phyloP scores from a whole-genome alignment of 202 grass and related monocot species.

The Setaria viridis region DNA sequence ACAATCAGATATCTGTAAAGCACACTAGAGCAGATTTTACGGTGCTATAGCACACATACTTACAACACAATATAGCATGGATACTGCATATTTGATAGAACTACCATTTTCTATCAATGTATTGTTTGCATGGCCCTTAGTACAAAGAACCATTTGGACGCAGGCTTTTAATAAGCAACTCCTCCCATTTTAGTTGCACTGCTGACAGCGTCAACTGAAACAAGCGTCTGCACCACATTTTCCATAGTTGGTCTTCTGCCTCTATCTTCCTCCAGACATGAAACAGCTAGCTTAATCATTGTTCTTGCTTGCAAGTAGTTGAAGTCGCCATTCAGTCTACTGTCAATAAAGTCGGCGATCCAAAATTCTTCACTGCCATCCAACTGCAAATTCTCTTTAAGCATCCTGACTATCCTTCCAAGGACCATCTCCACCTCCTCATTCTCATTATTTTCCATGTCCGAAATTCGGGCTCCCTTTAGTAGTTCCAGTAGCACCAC shows the following conservation, averaged over 20 bases:
- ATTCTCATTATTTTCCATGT: slow-evolving; percentile 49
- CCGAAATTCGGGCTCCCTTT: slow-evolving; percentile 47
- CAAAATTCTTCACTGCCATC: slow-evolving; percentile 33
- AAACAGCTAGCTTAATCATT: slow-evolving; percentile 48
- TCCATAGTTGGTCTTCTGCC: slow-evolving; percentile 49
- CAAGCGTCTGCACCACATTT: slow-evolving; percentile 38
- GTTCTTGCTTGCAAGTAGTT: slow-evolving; percentile 49
- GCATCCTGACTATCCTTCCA: slow-evolving; percentile 11
- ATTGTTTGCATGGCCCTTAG: not conserved
- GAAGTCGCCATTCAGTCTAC: slow-evolving; percentile 44
- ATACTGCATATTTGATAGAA: not conserved
- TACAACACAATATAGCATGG: not conserved
- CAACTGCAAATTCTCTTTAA: slow-evolving; percentile 41
- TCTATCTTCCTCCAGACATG: slow-evolving; percentile 61
- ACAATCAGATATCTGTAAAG: no score
- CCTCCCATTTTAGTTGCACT: not conserved
- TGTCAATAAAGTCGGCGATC: slow-evolving; percentile 44
- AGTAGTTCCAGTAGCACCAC: slow-evolving; percentile 68
- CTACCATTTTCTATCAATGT: not conserved
- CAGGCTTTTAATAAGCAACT: not conserved
- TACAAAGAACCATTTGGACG: not conserved
- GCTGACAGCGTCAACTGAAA: slow-evolving; percentile 21
- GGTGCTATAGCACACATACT: no score
- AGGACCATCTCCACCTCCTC: slow-evolving; percentile 39
- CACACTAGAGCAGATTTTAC: no score